phyloP scores from a whole-genome alignment of 208 protist species.

The Trichomonas vaginalis region DNA sequence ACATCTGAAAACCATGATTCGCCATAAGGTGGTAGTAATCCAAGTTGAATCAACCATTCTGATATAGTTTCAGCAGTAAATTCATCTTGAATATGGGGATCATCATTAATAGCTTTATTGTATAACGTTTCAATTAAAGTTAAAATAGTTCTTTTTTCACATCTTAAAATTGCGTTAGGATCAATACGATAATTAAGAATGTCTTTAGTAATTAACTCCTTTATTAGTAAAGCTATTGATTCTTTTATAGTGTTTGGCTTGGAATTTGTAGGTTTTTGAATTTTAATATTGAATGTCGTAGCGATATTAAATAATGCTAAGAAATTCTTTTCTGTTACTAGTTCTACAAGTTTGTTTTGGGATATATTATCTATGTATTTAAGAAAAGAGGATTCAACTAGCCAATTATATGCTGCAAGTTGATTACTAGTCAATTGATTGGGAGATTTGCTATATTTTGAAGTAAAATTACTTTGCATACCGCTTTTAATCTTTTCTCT shows the following conservation, averaged over 20 bases:
- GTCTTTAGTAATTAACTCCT: background rate
- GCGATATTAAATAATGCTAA: background rate
- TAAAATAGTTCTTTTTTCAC: background rate
- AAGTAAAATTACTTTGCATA: background rate
- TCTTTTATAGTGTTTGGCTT: background rate
- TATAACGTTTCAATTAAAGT: background rate
- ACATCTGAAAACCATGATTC: background rate
- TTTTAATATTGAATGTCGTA: background rate
- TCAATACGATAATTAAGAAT: background rate
- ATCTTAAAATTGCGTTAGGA: background rate
- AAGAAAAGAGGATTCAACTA: background rate
- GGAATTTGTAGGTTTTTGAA: background rate
- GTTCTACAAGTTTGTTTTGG: background rate
- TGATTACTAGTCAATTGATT: background rate
- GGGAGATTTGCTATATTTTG: background rate
- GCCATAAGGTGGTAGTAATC: background rate
- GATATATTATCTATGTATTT: background rate
- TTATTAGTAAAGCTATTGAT: background rate
- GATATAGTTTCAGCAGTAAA: background rate
- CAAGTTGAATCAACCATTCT: background rate
- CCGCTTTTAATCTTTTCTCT: background rate
- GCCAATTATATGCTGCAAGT: background rate
- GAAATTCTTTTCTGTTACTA: background rate
- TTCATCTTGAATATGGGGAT: background rate
- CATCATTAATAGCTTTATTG: background rate